Percentiles rank a stretch among this genome's conserved stretches.
These are phyloP conservation scores for Candida insectalens DNA, from an alignment of 805 yeast genomes.

Conservation along the genomic window DNA sequence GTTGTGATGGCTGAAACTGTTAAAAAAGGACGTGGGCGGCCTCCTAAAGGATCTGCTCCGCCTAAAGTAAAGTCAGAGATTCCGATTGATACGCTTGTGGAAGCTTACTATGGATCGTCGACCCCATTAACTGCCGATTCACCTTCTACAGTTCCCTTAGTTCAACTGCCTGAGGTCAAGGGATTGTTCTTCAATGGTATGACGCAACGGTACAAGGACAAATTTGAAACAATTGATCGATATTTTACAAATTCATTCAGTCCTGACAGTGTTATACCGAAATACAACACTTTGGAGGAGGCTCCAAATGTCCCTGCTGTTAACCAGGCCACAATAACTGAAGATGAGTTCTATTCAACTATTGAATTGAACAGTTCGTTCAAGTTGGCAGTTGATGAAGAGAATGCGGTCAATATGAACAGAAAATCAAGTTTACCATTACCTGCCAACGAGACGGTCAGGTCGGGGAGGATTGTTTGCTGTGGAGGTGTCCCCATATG, in stretches of 20 bases:
- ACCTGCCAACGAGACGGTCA: conserved; percentile 12
- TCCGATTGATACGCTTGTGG: too few species aligned
- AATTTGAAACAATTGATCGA: not conserved
- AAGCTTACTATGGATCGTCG: too few species aligned
- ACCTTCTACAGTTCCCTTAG: too few species aligned
- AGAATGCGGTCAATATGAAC: not conserved
- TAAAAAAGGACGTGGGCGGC: too few species aligned
- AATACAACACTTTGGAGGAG: not conserved
- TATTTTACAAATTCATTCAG: not conserved
- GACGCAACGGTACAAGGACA: conserved; percentile 2
- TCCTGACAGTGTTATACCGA: not conserved
- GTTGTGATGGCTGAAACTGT: too few species aligned
- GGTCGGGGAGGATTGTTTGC: conserved; percentile 19
- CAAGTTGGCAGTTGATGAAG: not conserved
- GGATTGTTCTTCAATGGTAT: conserved; percentile 11
- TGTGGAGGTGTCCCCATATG: conserved; percentile 23
- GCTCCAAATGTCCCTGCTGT: not conserved
- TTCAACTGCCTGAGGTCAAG: conserved; percentile 11
- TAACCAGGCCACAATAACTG: too few species aligned
- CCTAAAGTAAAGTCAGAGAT: too few species aligned
- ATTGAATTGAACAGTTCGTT: not conserved
- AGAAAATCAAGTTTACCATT: conserved; percentile 4
- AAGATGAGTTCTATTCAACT: too few species aligned
- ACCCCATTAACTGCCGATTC: too few species aligned
- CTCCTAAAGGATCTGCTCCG: too few species aligned